Evolutionary conservation across 495 filamentous ascomycete genomes (phyloP).

Genomic region (Usnea hakonensis): DNA sequence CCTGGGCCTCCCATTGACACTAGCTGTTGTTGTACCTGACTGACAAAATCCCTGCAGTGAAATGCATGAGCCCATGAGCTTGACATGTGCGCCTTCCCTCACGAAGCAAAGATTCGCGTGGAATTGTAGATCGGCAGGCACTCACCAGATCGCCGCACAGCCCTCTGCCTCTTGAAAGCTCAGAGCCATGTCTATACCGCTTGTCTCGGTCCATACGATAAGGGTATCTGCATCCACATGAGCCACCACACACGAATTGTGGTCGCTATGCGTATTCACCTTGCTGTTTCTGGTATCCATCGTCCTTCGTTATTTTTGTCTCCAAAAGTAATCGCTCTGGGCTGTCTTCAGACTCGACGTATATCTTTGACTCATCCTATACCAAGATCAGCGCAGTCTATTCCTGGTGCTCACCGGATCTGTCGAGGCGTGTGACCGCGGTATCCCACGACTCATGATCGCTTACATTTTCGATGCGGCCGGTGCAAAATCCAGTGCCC

Average conservation of each 20-base stretch:
- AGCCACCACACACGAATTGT: conserved; percentile 6
- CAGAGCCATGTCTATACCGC: conserved; percentile 89
- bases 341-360: conserved; percentile 89
- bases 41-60: conserved; percentile 71
- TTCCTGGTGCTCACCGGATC: neutral
- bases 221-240: conserved; percentile 62
- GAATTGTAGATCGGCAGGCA: conserved; percentile 37
- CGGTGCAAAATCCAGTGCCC: conserved; percentile 91
- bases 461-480: conserved; percentile 69
- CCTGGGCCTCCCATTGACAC: conserved; percentile 41
- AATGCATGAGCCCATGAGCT: conserved; percentile 8
- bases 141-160: conserved; percentile 70
- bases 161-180: conserved; percentile 98
- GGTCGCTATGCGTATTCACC: conserved; percentile 32
- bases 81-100: neutral
- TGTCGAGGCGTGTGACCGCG: neutral
- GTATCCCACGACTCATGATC: neutral
- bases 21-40: conserved; percentile 66
- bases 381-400: conserved; percentile 16
- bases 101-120: conserved; percentile 1
- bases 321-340: conserved; percentile 75
- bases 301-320: conserved; percentile 82
- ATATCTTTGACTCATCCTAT: conserved; percentile 76
- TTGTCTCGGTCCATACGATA: conserved; percentile 92
- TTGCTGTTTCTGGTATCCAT: conserved; percentile 98